phyloP scores from a whole-genome alignment of 805 yeast genomes.

The Zygoascus flipseniorum region DNA sequence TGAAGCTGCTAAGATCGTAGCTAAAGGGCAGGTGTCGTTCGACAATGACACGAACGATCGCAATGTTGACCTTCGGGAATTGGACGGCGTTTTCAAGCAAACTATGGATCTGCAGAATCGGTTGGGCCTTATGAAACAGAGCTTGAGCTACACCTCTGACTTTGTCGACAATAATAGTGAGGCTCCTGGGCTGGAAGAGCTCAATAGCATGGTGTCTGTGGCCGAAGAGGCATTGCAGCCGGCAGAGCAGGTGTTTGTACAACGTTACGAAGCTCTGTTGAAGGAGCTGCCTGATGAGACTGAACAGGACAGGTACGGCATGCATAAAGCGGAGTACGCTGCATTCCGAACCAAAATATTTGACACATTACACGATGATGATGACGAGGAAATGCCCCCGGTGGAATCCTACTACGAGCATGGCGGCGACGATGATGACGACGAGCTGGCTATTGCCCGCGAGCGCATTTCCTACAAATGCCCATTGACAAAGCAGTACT shows the following conservation, averaged over 20 bases:
- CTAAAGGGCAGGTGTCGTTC: background rate
- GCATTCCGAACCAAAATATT: conserved; percentile 11
- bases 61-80: background rate
- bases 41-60: background rate
- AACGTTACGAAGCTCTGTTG: background rate
- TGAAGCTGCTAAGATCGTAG: background rate
- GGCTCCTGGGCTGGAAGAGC: background rate
- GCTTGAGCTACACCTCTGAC: background rate
- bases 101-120: background rate
- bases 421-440: conserved; percentile 19
- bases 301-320: background rate
- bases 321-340: background rate
- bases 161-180: background rate
- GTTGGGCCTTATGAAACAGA: background rate
- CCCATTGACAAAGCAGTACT: conserved; percentile 22
- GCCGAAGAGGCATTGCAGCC: background rate
- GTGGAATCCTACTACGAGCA: conserved; percentile 12
- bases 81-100: conserved; percentile 1
- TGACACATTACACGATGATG: conserved; percentile 11
- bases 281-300: background rate
- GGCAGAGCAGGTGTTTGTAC: background rate
- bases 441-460: conserved; percentile 23
- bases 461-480: conserved; percentile 22
- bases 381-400: conserved; percentile 14
- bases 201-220: background rate